Conservation (phyloP, 805 yeast species). For the Jamesozyma gamospora region DNA sequence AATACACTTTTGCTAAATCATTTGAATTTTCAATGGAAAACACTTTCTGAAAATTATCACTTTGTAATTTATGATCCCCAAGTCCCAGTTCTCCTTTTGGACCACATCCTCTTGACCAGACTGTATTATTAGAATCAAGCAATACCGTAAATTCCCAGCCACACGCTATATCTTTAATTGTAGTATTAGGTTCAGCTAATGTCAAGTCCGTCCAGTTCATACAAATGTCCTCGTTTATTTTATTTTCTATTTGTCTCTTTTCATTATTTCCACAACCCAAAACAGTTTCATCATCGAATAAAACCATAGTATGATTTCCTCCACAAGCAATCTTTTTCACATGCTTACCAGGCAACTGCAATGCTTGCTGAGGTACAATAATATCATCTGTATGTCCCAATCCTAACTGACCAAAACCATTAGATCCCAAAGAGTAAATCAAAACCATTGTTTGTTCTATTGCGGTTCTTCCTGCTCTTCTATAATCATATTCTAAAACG, state of each 20-base stretch:
- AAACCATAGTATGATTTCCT: slow-evolving; percentile 73
- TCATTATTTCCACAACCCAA: slow-evolving; percentile 52
- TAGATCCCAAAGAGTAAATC: slow-evolving; percentile 64
- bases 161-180: slow-evolving; percentile 37
- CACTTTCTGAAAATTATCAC: slow-evolving; percentile 4
- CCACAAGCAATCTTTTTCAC: slow-evolving; percentile 55
- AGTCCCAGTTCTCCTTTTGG: slow-evolving; percentile 66
- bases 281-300: slow-evolving; percentile 43
- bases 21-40: slow-evolving; percentile 5
- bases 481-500: no score
- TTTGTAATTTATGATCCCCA: slow-evolving; percentile 21
- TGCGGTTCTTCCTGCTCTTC: no score
- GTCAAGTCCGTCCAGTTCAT: slow-evolving; percentile 26
- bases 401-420: slow-evolving; percentile 74
- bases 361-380: slow-evolving; percentile 21
- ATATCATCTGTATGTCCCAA: slow-evolving; percentile 43
- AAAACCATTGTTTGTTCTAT: slow-evolving; percentile 3
- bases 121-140: slow-evolving; percentile 31
- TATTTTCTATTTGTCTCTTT: slow-evolving; percentile 36
- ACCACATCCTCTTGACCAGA: slow-evolving; percentile 56
- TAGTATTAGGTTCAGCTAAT: no score
- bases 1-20: slow-evolving; percentile 11
- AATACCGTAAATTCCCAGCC: slow-evolving; percentile 75
- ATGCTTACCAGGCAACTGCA: slow-evolving; percentile 5
- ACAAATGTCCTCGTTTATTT: background rate